Percentiles rank a stretch among this genome's conserved stretches.
Evolutionary conservation across 495 filamentous ascomycete genomes (phyloP).

Genomic region (Daldinia vernicosa): DNA sequence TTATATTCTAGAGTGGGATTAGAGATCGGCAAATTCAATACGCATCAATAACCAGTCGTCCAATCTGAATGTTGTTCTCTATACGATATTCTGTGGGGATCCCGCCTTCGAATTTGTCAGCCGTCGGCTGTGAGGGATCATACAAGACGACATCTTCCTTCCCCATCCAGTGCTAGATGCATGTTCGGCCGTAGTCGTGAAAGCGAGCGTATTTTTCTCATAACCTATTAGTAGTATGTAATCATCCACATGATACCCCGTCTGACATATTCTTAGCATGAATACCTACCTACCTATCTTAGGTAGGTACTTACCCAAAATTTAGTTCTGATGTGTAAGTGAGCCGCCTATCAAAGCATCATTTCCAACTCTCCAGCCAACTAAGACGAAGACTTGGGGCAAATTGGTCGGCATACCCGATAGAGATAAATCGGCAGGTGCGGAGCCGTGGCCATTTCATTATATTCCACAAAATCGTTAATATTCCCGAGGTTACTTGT

Average conservation of each 20-base stretch:
- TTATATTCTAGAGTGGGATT: slow-evolving; percentile 7
- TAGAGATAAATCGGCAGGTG: background rate
- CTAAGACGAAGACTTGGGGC: background rate
- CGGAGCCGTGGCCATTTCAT: background rate
- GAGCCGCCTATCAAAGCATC: background rate
- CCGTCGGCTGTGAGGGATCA: background rate
- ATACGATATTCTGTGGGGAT: background rate
- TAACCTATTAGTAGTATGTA: background rate
- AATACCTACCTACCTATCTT: too few species aligned
- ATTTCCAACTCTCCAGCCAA: background rate
- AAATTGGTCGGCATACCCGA: background rate
- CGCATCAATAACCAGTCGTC: background rate
- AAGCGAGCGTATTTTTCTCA: background rate
- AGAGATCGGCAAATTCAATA: slow-evolving; percentile 14
- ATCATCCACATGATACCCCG: background rate
- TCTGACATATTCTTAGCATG: background rate
- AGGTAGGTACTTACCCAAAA: too few species aligned
- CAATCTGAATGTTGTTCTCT: background rate
- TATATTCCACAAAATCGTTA: background rate
- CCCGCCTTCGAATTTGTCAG: background rate
- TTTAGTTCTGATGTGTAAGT: too few species aligned
- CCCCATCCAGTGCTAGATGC: background rate
- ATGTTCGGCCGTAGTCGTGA: background rate
- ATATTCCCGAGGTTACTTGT: background rate
- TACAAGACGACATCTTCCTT: background rate